phyloP scores from a whole-genome alignment of 2,329 filamentous ascomycete species.

The Coniochaeta sp. region DNA sequence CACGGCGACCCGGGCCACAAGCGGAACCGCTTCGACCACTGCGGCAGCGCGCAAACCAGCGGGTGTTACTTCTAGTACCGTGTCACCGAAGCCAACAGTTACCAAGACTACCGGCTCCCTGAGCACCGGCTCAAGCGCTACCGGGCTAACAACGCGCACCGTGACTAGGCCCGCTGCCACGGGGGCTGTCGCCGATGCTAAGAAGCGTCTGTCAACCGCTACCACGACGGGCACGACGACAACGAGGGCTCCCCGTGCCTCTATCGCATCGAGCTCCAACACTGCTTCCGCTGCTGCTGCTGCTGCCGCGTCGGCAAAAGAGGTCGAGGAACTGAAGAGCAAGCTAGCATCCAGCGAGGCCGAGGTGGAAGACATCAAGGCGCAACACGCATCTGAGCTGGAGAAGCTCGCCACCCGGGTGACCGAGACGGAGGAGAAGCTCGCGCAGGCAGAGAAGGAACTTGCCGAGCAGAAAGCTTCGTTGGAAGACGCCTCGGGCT shows the following conservation, averaged over 20 bases:
- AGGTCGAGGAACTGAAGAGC: constrained; percentile 52
- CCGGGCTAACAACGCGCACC: constrained; percentile 27
- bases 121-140: constrained; percentile 21
- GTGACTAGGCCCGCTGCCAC: constrained; percentile 26
- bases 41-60: constrained; percentile 27
- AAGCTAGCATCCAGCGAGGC: constrained; percentile 52
- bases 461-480: constrained; percentile 41
- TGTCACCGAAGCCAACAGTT: constrained; percentile 22
- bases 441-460: constrained; percentile 42
- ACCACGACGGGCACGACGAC: constrained; percentile 30
- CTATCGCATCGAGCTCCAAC: constrained; percentile 17
- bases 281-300: constrained; percentile 28
- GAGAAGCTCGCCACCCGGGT: constrained; percentile 39
- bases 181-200: constrained; percentile 38
- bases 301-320: constrained; percentile 34
- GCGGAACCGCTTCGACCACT: constrained; percentile 21
- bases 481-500: constrained; percentile 37
- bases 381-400: constrained; percentile 41
- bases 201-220: constrained; percentile 50
- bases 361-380: constrained; percentile 45
- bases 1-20: constrained; percentile 7
- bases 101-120: constrained; percentile 25
- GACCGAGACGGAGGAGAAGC: constrained; percentile 41
- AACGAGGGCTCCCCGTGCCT: constrained; percentile 35
- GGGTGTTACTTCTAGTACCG: constrained; percentile 21